Conservation (phyloP, 1,139 yeast species). For the Blastobotrys proliferans region DNA sequence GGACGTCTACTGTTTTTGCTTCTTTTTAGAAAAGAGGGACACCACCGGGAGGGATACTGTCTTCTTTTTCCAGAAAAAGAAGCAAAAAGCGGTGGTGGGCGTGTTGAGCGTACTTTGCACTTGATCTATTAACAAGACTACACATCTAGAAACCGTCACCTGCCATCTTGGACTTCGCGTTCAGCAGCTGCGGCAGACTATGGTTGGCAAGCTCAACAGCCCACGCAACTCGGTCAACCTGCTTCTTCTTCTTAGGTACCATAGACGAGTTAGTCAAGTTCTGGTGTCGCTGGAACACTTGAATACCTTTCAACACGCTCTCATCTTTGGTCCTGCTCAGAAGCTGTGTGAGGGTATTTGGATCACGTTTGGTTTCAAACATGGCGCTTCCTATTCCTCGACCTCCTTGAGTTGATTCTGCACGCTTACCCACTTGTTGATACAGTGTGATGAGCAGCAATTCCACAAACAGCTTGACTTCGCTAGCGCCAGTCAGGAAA, state of each 20-base stretch:
- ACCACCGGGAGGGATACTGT: no score
- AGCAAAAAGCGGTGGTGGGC: no score
- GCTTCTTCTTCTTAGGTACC: slow-evolving; percentile 22
- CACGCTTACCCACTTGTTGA: slow-evolving; percentile 61
- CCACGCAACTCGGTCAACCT: slow-evolving; percentile 60
- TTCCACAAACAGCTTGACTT: slow-evolving; percentile 67
- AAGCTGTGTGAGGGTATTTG: slow-evolving; percentile 50
- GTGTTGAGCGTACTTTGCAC: no score
- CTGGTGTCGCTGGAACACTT: slow-evolving; percentile 47
- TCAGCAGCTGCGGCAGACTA: no score
- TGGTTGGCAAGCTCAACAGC: slow-evolving; percentile 40
- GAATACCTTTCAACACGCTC: slow-evolving; percentile 65
- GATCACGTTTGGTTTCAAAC: slow-evolving; percentile 38
- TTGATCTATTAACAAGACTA: no score
- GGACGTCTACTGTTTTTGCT: no score
- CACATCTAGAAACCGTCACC: no score
- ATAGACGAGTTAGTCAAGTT: not conserved
- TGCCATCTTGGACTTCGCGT: no score
- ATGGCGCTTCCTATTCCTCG: slow-evolving; percentile 1
- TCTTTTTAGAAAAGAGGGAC: no score
- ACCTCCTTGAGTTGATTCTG: slow-evolving; percentile 28
- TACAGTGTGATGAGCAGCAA: slow-evolving; percentile 65
- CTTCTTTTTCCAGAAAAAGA: no score
- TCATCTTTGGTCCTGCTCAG: slow-evolving; percentile 63
- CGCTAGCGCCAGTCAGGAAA: slow-evolving; percentile 65